Conservation (phyloP, 352 stramenopile genomes). For the Globisporangium acanthophoron region DNA sequence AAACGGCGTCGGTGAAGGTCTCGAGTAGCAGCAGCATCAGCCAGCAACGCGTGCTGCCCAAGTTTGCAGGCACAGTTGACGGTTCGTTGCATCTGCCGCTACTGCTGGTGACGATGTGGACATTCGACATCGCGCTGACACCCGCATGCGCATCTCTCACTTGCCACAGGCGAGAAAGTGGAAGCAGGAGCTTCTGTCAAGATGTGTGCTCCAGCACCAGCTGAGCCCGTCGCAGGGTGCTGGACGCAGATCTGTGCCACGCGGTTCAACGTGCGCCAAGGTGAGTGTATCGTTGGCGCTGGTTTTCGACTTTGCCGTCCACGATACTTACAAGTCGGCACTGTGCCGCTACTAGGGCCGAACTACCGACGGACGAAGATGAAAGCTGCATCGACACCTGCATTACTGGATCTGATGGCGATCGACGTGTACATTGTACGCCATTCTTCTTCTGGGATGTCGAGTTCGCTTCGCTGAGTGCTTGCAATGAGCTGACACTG, state of each 20-base stretch:
- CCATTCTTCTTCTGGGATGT: background rate
- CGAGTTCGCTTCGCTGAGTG: background rate
- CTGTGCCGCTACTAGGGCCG: conserved; percentile 23
- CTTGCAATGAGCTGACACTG: background rate
- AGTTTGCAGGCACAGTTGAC: conserved; percentile 11
- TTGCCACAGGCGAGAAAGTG: conserved; percentile 23
- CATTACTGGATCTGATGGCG: conserved; percentile 53
- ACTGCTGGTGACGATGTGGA: background rate
- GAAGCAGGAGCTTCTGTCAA: conserved; percentile 51
- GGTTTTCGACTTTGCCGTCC: background rate
- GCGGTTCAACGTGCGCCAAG: conserved; percentile 79
- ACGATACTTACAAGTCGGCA: background rate
- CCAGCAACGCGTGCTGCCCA: conserved; percentile 2
- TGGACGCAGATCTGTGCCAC: conserved; percentile 66
- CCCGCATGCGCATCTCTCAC: background rate
- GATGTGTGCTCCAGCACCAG: conserved; percentile 32
- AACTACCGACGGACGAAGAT: conserved; percentile 76
- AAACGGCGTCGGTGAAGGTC: conserved; percentile 1
- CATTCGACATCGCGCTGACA: background rate
- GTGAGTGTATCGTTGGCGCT: conserved; percentile 9
- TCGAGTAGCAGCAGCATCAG: conserved; percentile 8
- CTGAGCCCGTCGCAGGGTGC: conserved; percentile 31
- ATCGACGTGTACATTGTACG: conserved; percentile 71
- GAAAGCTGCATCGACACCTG: conserved; percentile 52
- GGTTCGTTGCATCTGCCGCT: background rate